Conservation (phyloP, 2,329 filamentous ascomycete genomes). For the Cladophialophora yegresii region DNA sequence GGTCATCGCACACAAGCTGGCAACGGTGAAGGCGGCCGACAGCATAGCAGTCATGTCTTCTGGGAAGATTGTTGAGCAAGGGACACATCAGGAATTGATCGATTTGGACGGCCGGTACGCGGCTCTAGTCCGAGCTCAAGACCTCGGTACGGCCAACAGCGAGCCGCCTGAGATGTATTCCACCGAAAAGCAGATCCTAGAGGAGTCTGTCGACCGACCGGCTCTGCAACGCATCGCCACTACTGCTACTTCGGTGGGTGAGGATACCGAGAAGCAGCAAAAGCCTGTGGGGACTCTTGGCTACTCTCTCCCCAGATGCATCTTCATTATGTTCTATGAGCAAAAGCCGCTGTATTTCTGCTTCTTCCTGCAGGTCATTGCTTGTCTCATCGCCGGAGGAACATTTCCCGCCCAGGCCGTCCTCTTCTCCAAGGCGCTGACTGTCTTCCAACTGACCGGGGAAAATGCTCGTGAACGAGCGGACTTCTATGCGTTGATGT, state of each 20-base stretch:
- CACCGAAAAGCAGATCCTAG: slow-evolving; percentile 18
- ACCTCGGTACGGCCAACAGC: slow-evolving; percentile 41
- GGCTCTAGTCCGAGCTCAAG: slow-evolving; percentile 51
- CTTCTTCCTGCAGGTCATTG: slow-evolving; percentile 39
- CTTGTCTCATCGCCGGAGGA: slow-evolving; percentile 43
- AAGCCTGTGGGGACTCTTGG: slow-evolving; percentile 26
- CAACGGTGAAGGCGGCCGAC: slow-evolving; percentile 74
- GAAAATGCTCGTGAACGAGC: slow-evolving; percentile 37
- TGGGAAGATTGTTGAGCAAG: slow-evolving; percentile 70
- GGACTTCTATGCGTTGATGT: slow-evolving; percentile 53
- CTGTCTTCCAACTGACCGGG: slow-evolving; percentile 35
- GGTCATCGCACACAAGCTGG: slow-evolving; percentile 72
- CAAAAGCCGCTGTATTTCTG: slow-evolving; percentile 42
- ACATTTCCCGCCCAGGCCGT: slow-evolving; percentile 54
- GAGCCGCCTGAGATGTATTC: slow-evolving; percentile 15
- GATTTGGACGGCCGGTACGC: slow-evolving; percentile 63
- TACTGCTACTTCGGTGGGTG: slow-evolving; percentile 21
- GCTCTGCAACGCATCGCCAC: slow-evolving; percentile 25
- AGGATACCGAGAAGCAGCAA: slow-evolving; percentile 29
- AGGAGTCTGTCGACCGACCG: slow-evolving; percentile 13
- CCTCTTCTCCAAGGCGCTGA: slow-evolving; percentile 38
- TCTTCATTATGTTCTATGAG: slow-evolving; percentile 43
- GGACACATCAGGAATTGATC: slow-evolving; percentile 73
- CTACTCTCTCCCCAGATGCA: slow-evolving; percentile 42
- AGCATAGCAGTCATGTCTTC: slow-evolving; percentile 74